Percentiles rank a stretch among this genome's conserved stretches.
These are phyloP conservation scores for Blastobotrys niveus DNA, from an alignment of 1,139 yeast genomes.

Conservation along the genomic window DNA sequence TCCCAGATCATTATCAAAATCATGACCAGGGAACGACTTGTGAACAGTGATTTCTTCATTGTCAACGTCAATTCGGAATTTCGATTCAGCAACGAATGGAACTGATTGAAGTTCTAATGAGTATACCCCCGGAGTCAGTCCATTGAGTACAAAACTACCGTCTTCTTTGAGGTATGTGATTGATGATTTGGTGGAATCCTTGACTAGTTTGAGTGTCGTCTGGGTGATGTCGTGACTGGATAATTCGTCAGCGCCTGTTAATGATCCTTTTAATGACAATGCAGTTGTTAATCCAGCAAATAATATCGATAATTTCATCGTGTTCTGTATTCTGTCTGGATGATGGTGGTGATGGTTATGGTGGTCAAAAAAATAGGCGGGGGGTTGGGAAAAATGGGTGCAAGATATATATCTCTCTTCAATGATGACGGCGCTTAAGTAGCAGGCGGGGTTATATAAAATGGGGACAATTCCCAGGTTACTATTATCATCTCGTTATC, in stretches of 20 bases:
- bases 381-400: too few species aligned
- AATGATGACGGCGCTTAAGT: too few species aligned
- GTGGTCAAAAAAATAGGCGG: not conserved
- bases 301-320: not conserved
- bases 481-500: too few species aligned
- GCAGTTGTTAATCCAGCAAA: conserved; percentile 1
- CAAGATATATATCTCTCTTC: too few species aligned
- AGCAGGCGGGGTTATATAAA: too few species aligned
- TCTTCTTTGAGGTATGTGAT: conserved; percentile 6
- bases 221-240: conserved; percentile 6
- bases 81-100: conserved; percentile 15
- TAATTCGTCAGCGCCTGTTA: conserved; percentile 2
- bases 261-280: conserved; percentile 6
- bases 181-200: not conserved
- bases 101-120: conserved; percentile 22
- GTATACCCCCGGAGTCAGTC: conserved; percentile 27
- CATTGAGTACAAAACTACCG: conserved; percentile 27
- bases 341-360: not conserved
- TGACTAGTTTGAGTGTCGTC: conserved; percentile 5
- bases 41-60: conserved; percentile 23
- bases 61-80: conserved; percentile 28
- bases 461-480: too few species aligned
- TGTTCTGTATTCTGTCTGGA: not conserved
- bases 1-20: conserved; percentile 27
- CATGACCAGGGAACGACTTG: conserved; percentile 30